Conservation (phyloP, 352 stramenopile genomes). For the Phytophthora multivora region DNA sequence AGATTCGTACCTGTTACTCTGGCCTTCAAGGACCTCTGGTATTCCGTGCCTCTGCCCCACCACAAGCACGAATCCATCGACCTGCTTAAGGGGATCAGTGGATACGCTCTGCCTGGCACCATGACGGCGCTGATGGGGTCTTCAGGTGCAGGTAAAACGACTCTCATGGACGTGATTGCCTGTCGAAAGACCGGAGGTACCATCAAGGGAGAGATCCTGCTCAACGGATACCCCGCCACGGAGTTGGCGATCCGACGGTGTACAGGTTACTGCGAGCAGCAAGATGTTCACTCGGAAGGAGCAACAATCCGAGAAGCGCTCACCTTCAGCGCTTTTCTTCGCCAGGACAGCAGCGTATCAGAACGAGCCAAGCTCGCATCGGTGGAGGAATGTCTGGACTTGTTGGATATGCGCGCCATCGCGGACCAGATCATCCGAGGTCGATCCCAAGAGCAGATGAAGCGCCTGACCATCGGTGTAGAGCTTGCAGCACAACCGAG, state of each 20-base stretch:
- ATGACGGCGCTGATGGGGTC: constrained; percentile 64
- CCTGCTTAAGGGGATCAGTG: constrained; percentile 74
- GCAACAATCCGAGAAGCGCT: constrained; percentile 85
- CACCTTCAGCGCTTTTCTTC: constrained; percentile 81
- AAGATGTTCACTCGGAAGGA: background rate
- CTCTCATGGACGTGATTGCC: constrained; percentile 60
- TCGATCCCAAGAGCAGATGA: constrained; percentile 54
- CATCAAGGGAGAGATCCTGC: constrained; percentile 54
- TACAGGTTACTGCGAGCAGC: constrained; percentile 41
- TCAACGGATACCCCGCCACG: constrained; percentile 38
- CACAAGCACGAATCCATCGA: constrained; percentile 45
- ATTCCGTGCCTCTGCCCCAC: constrained; percentile 14
- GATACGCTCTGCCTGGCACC: constrained; percentile 41
- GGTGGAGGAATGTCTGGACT: constrained; percentile 39
- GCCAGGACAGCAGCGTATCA: constrained; percentile 38
- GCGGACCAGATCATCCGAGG: constrained; percentile 44
- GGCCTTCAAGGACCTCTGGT: constrained; percentile 31
- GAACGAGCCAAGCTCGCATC: constrained; percentile 28
- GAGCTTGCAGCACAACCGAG: constrained; percentile 86
- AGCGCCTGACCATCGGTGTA: constrained; percentile 81
- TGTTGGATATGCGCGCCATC: constrained; percentile 36
- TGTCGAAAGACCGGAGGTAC: constrained; percentile 83
- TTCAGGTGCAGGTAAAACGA: constrained; percentile 77
- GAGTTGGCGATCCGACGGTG: constrained; percentile 34
- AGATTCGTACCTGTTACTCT: constrained; percentile 27